phyloP scores from a whole-genome alignment of 768 basidiomycete genomes.

The Rhizopogon vesiculosus region DNA sequence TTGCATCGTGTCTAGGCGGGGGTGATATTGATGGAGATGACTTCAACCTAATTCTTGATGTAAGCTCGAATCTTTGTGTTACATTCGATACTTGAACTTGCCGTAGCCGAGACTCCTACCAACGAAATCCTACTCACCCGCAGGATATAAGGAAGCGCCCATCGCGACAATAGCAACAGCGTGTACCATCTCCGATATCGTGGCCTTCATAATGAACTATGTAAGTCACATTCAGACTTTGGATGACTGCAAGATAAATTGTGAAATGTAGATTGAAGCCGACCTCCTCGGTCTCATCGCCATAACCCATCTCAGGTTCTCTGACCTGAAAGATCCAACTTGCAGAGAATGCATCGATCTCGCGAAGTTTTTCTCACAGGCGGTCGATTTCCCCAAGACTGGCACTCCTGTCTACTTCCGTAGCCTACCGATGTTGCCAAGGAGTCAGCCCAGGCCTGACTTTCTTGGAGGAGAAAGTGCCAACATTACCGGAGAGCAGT shows the following conservation, averaged over 20 bases:
- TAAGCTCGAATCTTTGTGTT: conserved; percentile 7
- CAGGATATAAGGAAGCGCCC: conserved; percentile 42
- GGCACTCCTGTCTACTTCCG: conserved; percentile 30
- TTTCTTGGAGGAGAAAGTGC: conserved; percentile 62
- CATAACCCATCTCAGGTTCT: conserved; percentile 59
- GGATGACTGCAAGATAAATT: neutral
- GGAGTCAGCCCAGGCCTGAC: conserved; percentile 42
- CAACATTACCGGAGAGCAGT: conserved; percentile 17
- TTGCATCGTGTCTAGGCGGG: conserved; percentile 61
- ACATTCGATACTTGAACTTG: neutral
- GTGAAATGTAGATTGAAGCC: neutral
- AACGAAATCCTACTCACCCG: conserved; percentile 29
- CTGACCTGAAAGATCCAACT: conserved; percentile 42
- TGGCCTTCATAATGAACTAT: conserved; percentile 66
- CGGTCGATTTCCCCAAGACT: conserved; percentile 38
- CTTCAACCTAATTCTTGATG: conserved; percentile 46
- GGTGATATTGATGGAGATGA: conserved; percentile 68
- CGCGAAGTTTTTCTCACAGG: conserved; percentile 55
- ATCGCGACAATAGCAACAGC: conserved; percentile 40
- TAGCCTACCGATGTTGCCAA: conserved; percentile 38
- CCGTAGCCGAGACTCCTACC: conserved; percentile 28
- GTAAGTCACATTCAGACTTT: conserved; percentile 30
- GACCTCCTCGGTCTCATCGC: conserved; percentile 60
- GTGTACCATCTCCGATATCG: conserved; percentile 60
- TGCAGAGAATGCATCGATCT: conserved; percentile 52